Percentiles rank a stretch among this genome's conserved stretches.
These are phyloP conservation scores for Auxenochlorella pyrenoidosa DNA, from an alignment of 139 green algal species.

Conservation along the genomic window DNA sequence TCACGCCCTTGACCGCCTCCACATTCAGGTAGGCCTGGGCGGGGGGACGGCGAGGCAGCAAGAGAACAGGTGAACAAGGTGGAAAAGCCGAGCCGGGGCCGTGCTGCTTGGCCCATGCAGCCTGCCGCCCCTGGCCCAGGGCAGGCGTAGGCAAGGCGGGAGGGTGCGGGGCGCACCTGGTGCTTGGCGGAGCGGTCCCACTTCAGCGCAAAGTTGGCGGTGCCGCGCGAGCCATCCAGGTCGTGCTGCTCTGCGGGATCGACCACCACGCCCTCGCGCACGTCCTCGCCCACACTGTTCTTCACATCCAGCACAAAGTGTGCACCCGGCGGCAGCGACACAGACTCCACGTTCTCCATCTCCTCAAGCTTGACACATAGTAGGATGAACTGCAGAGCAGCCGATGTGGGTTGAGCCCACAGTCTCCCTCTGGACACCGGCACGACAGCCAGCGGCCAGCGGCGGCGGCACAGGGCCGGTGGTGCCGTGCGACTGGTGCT, in stretches of 20 bases:
- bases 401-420: too few relatives aligned
- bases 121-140: too few relatives aligned
- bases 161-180: too few relatives aligned
- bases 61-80: too few relatives aligned
- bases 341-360: constrained; percentile 25
- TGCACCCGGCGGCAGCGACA: constrained; percentile 6
- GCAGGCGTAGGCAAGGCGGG: too few relatives aligned
- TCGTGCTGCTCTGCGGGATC: constrained; percentile 31
- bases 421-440: too few relatives aligned
- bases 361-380: constrained; percentile 29
- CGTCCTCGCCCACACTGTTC: constrained; percentile 11
- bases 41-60: too few relatives aligned
- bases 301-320: constrained; percentile 18
- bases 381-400: constrained; percentile 10
- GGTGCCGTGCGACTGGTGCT: too few relatives aligned
- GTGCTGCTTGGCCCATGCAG: too few relatives aligned
- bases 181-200: constrained; percentile 24
- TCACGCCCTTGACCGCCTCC: constrained; percentile 30
- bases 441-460: too few relatives aligned
- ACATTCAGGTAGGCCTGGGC: constrained; percentile 27
- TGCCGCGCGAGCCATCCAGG: constrained; percentile 1
- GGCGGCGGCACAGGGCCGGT: too few relatives aligned
- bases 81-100: too few relatives aligned
- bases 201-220: constrained; percentile 25
- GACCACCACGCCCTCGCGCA: constrained; percentile 22